Evolutionary conservation across 2,329 filamentous ascomycete genomes (phyloP).

Genomic region (Celoporthe dispersa): DNA sequence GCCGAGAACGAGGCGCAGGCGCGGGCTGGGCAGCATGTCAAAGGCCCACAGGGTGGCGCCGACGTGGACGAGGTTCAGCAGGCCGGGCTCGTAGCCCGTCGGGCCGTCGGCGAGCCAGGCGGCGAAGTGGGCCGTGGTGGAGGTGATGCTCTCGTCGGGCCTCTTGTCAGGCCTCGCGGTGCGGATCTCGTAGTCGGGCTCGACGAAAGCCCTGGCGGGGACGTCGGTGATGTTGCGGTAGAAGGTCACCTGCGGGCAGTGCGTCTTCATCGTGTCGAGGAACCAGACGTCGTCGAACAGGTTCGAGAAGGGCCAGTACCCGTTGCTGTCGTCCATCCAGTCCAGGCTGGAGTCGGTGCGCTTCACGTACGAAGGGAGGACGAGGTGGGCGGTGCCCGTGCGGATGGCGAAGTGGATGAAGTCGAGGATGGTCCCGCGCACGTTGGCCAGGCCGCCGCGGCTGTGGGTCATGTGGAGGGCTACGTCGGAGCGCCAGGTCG

Average conservation of each 20-base stretch:
- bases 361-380: conserved; percentile 19
- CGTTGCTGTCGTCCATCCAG: conserved; percentile 21
- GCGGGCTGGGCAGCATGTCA: conserved; percentile 10
- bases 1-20: conserved; percentile 9
- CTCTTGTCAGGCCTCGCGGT: conserved; percentile 14
- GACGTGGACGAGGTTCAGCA: conserved; percentile 31
- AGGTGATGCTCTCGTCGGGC: neutral
- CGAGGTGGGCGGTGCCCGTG: conserved; percentile 10
- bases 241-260: conserved; percentile 21
- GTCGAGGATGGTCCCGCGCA: conserved; percentile 21
- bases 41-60: conserved; percentile 17
- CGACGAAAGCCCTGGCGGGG: neutral
- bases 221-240: conserved; percentile 20
- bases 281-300: conserved; percentile 16
- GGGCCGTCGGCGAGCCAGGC: conserved; percentile 25
- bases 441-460: conserved; percentile 19
- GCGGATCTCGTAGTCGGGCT: neutral
- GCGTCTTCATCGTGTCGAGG: neutral
- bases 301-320: conserved; percentile 18
- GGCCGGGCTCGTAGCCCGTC: conserved; percentile 24
- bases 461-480: conserved; percentile 12
- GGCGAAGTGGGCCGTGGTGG: neutral
- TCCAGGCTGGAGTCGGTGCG: conserved; percentile 17
- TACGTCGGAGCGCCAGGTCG: conserved; percentile 12
- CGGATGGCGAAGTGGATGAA: conserved; percentile 19